phyloP scores from a whole-genome alignment of 768 basidiomycete species.

The Rhizopogon sp. region DNA sequence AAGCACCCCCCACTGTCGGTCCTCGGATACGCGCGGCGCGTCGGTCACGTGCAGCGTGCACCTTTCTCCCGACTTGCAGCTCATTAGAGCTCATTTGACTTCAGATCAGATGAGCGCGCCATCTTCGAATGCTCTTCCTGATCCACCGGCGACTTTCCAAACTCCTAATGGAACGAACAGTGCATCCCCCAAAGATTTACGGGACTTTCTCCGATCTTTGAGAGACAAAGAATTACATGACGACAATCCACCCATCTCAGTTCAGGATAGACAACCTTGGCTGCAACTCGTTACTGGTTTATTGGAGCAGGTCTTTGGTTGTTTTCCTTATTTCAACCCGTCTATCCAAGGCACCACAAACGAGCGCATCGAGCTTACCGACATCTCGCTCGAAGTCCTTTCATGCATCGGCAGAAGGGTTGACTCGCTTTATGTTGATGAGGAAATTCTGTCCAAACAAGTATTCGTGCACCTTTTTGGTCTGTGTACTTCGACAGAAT shows the following conservation, averaged over 20 bases:
- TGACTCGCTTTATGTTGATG: constrained; percentile 44
- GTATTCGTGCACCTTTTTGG: constrained; percentile 48
- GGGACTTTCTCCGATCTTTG: constrained; percentile 38
- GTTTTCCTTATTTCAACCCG: constrained; percentile 50
- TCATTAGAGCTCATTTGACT: neutral
- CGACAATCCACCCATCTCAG: constrained; percentile 21
- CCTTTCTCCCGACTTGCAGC: neutral
- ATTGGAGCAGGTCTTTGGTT: constrained; percentile 46
- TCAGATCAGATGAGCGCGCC: constrained; percentile 18
- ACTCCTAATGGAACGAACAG: constrained; percentile 20
- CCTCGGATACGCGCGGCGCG: no score
- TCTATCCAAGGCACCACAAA: constrained; percentile 49
- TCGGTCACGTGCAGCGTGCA: no score
- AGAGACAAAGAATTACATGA: constrained; percentile 31
- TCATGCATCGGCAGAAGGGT: constrained; percentile 42
- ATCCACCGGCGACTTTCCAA: constrained; percentile 26
- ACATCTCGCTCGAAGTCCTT: constrained; percentile 51
- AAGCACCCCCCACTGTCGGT: no score
- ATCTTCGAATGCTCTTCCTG: constrained; percentile 14
- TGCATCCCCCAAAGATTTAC: constrained; percentile 33
- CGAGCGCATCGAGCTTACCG: constrained; percentile 53
- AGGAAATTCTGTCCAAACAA: constrained; percentile 41
- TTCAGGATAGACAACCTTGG: constrained; percentile 41
- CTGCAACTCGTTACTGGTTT: constrained; percentile 45
- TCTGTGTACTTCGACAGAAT: constrained; percentile 51